Base-by-base conservation (phyloP, 2,329 filamentous ascomycete genomes). In the Cytospora mali region DNA sequence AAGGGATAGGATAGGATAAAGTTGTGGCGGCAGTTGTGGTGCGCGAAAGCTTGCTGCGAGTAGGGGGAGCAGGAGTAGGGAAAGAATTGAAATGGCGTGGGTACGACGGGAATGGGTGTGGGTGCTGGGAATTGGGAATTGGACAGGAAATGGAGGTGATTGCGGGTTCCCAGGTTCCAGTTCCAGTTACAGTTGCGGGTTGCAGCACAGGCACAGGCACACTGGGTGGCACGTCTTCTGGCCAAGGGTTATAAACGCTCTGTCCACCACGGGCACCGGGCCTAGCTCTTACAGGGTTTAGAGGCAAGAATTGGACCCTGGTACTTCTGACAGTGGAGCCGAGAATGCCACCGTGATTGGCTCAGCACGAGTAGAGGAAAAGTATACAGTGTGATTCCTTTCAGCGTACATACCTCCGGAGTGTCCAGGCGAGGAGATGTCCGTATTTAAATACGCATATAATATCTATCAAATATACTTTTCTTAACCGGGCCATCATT, bases 11-110 rank as follows among this genome's bases (percentile, higher is more conserved):
- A 50, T 48, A 55, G 39, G 55, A 55, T 54, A 28, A 39, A 59
- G 55, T 48, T 60, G 58, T 60, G 50, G 35, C 58, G 58, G 58
- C 58, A 54, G 39, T 60, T 60, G 50, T 60, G 58, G 48, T 54
- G 58, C 33, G 50, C 50, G 50, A 52, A 28, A 54, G 35, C 16
- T 39, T 35, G 58, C 42, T 60, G 58, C 39, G 35, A 48, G 51
- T 51, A 59, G 58, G 54, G 58, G 54, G 55, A 62, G 61, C 31
- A 54, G 52, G 55, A 62, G 61, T 60, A 60, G 58, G 56, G 55
- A 62, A 58, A 58, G 55, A 55, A 62, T 62, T 62, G 51, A 58
- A 58, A 48, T 58, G 61, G 61, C 55, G 55, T 58, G 61, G 61
- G 61, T 58, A 58, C 61, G 55, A 49, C 56, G 61, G 55, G 52